Evolutionary conservation across 2,329 filamentous ascomycete species (phyloP), one percentile per base, ranked within the genome.

Genomic region (Sporothrix brunneoviolacea): DNA sequence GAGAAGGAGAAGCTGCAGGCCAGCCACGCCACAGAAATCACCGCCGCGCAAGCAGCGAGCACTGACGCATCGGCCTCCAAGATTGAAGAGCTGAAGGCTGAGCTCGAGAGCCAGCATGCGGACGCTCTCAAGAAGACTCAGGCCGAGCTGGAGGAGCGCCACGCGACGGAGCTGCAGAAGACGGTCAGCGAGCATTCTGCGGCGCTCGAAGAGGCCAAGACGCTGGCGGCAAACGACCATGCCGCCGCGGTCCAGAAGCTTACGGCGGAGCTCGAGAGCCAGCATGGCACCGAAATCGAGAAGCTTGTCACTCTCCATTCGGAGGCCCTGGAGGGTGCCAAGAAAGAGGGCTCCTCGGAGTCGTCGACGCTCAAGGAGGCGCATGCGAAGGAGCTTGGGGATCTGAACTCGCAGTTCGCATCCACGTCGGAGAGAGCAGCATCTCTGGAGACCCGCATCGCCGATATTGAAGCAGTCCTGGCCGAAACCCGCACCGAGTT

Each of bases 71-170:
- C 62, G 21, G 57, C 58, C 7, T 59, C 62, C 0, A 62, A 72
- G 49, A 36, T 60, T 3, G 62, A 63, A 38, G 64, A 68, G 49
- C 56, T 69, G 33, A 74, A 72, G 64, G 68, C 70, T 30, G 65
- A 70, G 43, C 64, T 62, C 22, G 66, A 73, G 36, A 62, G 65
- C 24, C 59, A 64, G 19, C 69, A 76, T 48, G 62, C 67, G 45
- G 63, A 64, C 8, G 74, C 77, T 54, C 61, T 80, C 7, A 68
- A 73, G 56, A 69, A 71, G 56, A 62, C 71, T 4, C 57, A 68
- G 48, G 60, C 61, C 33, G 63, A 66, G 54, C 58, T 65, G 27
- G 59, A 59, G n/a, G 59, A 57, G 6, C 32, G 32, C 28, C 51
- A 53, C 41, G 12, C 41, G 2, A 41, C 30, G 5, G 51, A 42